Evolutionary conservation across 768 basidiomycete genomes (phyloP), one percentile per base, ranked within the genome.

Genomic region (Hypholoma fasciculare): DNA sequence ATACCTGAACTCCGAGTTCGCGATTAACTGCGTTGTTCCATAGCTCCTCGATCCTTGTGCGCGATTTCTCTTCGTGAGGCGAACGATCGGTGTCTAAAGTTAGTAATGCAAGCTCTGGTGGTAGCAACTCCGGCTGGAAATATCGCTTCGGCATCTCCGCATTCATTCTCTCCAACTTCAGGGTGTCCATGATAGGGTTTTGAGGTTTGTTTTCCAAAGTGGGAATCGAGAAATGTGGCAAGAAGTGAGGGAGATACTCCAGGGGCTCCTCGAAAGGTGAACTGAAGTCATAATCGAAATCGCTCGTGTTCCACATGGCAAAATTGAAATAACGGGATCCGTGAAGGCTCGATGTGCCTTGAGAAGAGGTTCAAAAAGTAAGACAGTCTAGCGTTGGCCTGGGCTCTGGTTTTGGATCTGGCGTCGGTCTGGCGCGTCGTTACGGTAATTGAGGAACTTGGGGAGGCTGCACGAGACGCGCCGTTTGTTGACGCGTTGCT

Each of bases 131-230:
- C n/a, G 44, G 50, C 17, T 37, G 38, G 26, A 51, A 57, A 27
- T 38, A 56, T 36, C 63, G 60, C 49, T 58, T 53, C 43, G 61
- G 59, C 19, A 66, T 42, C 20, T 59, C 59, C 13, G 40, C 58
- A 43, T 67, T 70, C 36, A 54, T 43, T 13, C 61, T 54, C 50
- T 72, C 65, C 16, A 72, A 61, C 34, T 76, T 78, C 20, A 90
- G 60, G 16, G 77, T 72, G 43, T 88, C 85, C 69, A 92, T 74
- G 61, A 92, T 90, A 2, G 90, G 90, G 68, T 93, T 86, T 66
- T 92, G 90, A 2, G 90, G 90, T 61, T 81, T 84, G 58, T 91
- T 82, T n/a, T 78, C 72, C 46, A 93, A 71, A n/a, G 63, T 70
- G 9, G 89, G 86, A n/a, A 90, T 75, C 55, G 81, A 85, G 69